phyloP scores from a whole-genome alignment of 441 rosid genomes.

The Theobroma grandiflorum region DNA sequence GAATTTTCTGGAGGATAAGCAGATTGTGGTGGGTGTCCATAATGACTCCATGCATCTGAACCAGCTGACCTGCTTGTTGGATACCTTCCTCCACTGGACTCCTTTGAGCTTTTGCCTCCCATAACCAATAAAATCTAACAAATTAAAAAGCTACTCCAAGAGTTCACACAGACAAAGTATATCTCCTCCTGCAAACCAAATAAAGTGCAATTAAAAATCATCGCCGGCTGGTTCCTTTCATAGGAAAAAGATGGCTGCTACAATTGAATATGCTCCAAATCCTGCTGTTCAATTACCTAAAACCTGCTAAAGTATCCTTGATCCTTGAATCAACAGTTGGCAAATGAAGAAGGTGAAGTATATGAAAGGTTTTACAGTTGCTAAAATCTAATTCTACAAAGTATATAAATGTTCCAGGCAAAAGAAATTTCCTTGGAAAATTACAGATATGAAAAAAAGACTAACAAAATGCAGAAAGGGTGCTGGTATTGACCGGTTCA shows the following conservation, averaged over 20 bases:
- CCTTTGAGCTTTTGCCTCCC: slow-evolving; percentile 71
- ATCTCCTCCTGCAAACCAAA: slow-evolving; percentile 29
- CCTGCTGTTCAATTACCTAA: neutral
- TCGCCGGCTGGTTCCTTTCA: neutral
- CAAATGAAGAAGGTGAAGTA: slow-evolving; percentile 4
- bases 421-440: slow-evolving; percentile 30
- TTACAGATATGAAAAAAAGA: slow-evolving; percentile 25
- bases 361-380: neutral
- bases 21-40: slow-evolving; percentile 41
- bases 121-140: slow-evolving; percentile 34
- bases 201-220: neutral
- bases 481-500: slow-evolving; percentile 36
- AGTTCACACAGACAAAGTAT: neutral
- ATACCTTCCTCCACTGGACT: slow-evolving; percentile 36
- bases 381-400: neutral
- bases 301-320: slow-evolving; percentile 15
- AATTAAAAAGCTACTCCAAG: neutral
- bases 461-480: slow-evolving; percentile 20
- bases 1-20: slow-evolving; percentile 46
- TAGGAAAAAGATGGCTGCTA: neutral
- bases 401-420: neutral
- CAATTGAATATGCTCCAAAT: slow-evolving; percentile 8
- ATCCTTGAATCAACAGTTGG: slow-evolving; percentile 9
- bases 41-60: slow-evolving; percentile 48
- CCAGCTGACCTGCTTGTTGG: slow-evolving; percentile 36